Percentiles rank a stretch among this genome's conserved stretches.
Evolutionary conservation across 2,329 filamentous ascomycete species (phyloP).

Genomic region (Phialophora expanda): DNA sequence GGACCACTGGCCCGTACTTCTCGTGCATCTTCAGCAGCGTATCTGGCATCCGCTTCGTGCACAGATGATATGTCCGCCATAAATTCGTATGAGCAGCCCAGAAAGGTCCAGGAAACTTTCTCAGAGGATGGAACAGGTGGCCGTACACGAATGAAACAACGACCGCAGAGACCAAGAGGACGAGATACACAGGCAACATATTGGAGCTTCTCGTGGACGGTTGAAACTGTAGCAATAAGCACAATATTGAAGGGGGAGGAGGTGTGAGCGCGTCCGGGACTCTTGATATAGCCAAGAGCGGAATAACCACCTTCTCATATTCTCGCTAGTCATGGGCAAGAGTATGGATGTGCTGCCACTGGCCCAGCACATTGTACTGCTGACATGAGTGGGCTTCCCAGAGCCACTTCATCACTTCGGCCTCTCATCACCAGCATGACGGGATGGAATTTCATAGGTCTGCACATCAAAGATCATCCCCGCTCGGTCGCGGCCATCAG

Average conservation of each 20-base stretch:
- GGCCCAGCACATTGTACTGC: neutral
- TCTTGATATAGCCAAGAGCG: neutral
- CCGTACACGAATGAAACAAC: slow-evolving; percentile 28
- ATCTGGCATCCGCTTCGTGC: slow-evolving; percentile 46
- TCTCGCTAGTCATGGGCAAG: neutral
- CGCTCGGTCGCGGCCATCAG: neutral
- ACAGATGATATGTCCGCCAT: slow-evolving; percentile 48
- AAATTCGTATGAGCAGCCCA: slow-evolving; percentile 43
- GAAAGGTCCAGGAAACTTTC: slow-evolving; percentile 48
- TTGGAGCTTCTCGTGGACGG: neutral
- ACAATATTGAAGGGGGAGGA: neutral
- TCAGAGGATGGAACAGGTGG: slow-evolving; percentile 45
- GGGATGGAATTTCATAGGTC: neutral
- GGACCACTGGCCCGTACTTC: slow-evolving; percentile 30
- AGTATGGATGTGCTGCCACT: neutral
- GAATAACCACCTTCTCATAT: neutral
- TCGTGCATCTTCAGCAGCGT: slow-evolving; percentile 39
- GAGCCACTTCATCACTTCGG: neutral
- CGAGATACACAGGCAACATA: slow-evolving; percentile 12
- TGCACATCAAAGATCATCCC: neutral
- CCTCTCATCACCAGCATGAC: neutral
- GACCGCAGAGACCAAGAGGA: neutral
- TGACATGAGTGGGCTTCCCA: neutral
- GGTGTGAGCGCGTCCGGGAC: neutral
- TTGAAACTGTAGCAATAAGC: neutral